Base-by-base conservation (phyloP, 1,284 basidiomycete species). In the Cutaneotrichosporon curvatum region DNA sequence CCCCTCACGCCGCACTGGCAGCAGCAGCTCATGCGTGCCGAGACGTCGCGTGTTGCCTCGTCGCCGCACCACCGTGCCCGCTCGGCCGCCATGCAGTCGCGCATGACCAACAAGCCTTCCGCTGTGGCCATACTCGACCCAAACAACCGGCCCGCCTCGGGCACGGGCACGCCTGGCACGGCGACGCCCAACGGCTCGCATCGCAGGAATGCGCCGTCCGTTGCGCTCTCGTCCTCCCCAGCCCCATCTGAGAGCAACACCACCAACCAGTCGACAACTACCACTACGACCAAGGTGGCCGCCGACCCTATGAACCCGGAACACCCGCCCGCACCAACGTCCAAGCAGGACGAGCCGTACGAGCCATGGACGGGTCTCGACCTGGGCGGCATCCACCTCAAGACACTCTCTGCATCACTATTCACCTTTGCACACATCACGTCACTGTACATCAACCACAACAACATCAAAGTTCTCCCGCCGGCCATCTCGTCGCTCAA, bases 401-500 rank as follows among this genome's bases (percentile, higher is more conserved):
- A 94, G 78, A 90, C 86, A 58, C 77, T 99, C 41, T 86, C 91
- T 22, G 73, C 81, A 11, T 81, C 81, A 12, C 77, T 95, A 30
- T 98, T 97, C 75, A 78, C 82, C n/a, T 97, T 96, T 76, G 79
- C 79, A 15, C 90, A 89, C 75, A 82, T 99, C 55, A 87, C 87
- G 53, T 87, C 85, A 55, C 81, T 99, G 46, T 98, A 95, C 73
- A 87, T 99, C 72, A 97, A 97, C 63, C 94, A 98, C 76, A 99
- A 99, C 65, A 77, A 82, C 30, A 79, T 99, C 47, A 77, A 83
- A 15, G 72, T 79, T 57, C 75, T 99, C 39, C 90, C 94, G 4
- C 79, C 86, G 10, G 81, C 86, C 67, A 89, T 99, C 56, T 77
- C 85, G 45, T 82, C 81, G 59, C 80, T 99, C 48, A 81, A 82